Conservation (phyloP, 495 filamentous ascomycete species). For the Evansstolkia leycettana region DNA sequence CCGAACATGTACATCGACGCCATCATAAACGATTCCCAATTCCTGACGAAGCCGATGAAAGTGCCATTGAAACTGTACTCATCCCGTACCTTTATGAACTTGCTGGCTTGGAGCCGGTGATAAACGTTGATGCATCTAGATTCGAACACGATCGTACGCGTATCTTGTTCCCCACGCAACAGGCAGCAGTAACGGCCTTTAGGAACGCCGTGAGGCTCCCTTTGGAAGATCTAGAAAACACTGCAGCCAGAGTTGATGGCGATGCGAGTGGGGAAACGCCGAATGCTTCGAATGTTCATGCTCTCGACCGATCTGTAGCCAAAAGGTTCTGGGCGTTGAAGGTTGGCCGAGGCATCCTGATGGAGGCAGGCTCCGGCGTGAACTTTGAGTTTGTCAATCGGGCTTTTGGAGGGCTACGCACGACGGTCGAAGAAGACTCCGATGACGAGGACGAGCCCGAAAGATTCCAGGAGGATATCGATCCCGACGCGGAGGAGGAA, state of each 20-base stretch:
- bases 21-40: constrained; percentile 39
- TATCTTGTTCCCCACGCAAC: constrained; percentile 40
- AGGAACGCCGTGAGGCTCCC: constrained; percentile 37
- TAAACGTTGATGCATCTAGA: constrained; percentile 46
- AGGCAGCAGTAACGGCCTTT: constrained; percentile 46
- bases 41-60: constrained; percentile 28
- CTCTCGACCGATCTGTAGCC: constrained; percentile 27
- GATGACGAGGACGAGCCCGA: constrained; percentile 27
- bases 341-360: constrained; percentile 48
- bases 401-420: constrained; percentile 49
- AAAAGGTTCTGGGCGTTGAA: constrained; percentile 48
- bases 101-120: constrained; percentile 33
- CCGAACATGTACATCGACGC: constrained; percentile 17
- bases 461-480: constrained; percentile 31
- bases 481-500: constrained; percentile 29
- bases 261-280: constrained; percentile 11
- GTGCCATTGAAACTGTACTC: constrained; percentile 42
- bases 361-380: constrained; percentile 46
- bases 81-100: constrained; percentile 46
- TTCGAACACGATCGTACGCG: constrained; percentile 45
- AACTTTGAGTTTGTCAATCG: constrained; percentile 47
- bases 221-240: constrained; percentile 30
- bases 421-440: constrained; percentile 17
- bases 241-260: constrained; percentile 20
- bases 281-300: constrained; percentile 11